Percentiles rank a stretch among this genome's conserved stretches.
These are phyloP conservation scores for Lipomyces yamadae DNA, from an alignment of 805 yeast species.

Conservation along the genomic window DNA sequence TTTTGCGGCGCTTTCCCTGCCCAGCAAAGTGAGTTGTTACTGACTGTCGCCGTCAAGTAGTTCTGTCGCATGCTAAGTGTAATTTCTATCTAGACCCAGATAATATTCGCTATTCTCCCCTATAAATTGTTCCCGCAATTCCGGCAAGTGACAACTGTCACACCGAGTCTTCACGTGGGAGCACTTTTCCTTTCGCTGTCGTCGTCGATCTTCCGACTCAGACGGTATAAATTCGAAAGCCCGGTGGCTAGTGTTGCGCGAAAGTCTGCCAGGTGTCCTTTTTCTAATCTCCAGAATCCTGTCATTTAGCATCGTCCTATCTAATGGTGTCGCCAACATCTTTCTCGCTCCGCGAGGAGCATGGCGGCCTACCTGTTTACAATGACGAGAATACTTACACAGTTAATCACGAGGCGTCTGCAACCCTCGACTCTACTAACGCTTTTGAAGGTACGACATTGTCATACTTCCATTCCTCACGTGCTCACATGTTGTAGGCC, in stretches of 20 bases:
- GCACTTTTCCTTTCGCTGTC: conserved; percentile 18
- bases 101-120: conserved; percentile 11
- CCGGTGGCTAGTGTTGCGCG: conserved; percentile 5
- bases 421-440: conserved; percentile 79
- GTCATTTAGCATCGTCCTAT: background rate
- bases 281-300: background rate
- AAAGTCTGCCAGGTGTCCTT: background rate
- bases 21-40: conserved; percentile 42
- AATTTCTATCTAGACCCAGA: conserved; percentile 18
- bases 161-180: background rate
- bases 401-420: conserved; percentile 80
- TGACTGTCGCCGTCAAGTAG: background rate
- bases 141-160: background rate
- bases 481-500: conserved; percentile 51
- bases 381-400: conserved; percentile 42
- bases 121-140: background rate
- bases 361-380: conserved; percentile 19
- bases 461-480: conserved; percentile 14
- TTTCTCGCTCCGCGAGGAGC: background rate
- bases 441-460: conserved; percentile 73
- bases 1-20: conserved; percentile 46
- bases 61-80: background rate
- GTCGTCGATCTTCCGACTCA: background rate
- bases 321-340: conserved; percentile 28
- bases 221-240: conserved; percentile 10